These are phyloP conservation scores for Annulohypoxylon moriforme DNA, from an alignment of 495 filamentous ascomycete genomes.

Conservation along the genomic window DNA sequence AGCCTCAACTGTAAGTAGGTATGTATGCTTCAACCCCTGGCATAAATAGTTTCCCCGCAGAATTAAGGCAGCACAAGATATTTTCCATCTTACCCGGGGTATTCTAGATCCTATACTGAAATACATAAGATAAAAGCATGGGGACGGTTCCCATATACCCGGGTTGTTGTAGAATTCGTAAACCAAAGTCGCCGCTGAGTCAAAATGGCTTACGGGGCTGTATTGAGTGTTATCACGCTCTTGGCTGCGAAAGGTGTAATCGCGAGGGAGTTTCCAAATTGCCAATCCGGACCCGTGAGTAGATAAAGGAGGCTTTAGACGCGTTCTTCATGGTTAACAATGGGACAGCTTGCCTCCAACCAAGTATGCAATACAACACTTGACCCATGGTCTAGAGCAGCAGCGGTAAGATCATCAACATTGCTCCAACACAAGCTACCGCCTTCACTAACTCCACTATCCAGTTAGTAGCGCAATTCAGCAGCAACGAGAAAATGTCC, in stretches of 20 bases:
- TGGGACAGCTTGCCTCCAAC: slow-evolving; percentile 51
- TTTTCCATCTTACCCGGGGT: slow-evolving; percentile 38
- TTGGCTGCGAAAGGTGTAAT: slow-evolving; percentile 6
- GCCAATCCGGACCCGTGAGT: slow-evolving; percentile 38
- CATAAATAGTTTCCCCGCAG: slow-evolving; percentile 33
- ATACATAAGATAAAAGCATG: slow-evolving; percentile 24
- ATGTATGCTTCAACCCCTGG: slow-evolving; percentile 6
- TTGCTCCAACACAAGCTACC: background rate
- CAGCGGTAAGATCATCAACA: slow-evolving; percentile 49
- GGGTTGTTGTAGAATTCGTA: background rate
- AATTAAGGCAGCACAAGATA: slow-evolving; percentile 19
- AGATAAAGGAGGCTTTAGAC: background rate
- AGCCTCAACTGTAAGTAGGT: background rate
- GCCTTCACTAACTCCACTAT: background rate
- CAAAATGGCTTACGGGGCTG: slow-evolving; percentile 15
- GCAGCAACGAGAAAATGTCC: slow-evolving; percentile 62
- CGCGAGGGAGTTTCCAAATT: slow-evolving; percentile 40
- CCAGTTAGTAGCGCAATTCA: slow-evolving; percentile 45
- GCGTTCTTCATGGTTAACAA: background rate
- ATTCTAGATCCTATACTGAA: slow-evolving; percentile 22
- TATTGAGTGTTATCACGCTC: slow-evolving; percentile 18
- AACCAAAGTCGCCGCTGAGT: background rate
- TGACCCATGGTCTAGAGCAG: slow-evolving; percentile 52
- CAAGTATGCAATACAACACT: slow-evolving; percentile 56
- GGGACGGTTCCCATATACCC: background rate